phyloP scores from a whole-genome alignment of 768 basidiomycete species.

The Tubosaeta sp. region DNA sequence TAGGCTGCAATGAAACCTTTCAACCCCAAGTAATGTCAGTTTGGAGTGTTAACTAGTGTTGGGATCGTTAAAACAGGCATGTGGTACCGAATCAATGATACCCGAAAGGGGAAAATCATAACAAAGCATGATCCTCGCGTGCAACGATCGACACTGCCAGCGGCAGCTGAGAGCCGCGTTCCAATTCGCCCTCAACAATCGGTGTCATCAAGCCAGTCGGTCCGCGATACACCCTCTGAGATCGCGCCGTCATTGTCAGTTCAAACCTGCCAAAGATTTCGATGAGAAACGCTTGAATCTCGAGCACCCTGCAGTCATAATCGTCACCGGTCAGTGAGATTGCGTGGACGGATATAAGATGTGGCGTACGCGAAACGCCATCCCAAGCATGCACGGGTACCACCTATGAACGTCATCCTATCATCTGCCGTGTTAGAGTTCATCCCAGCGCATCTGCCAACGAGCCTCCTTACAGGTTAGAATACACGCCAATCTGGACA shows the following conservation, averaged over 20 bases:
- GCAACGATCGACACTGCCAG: constrained; percentile 23
- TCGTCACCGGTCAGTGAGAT: too few relatives aligned
- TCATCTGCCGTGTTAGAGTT: neutral
- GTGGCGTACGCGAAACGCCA: constrained; percentile 31
- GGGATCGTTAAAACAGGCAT: too few relatives aligned
- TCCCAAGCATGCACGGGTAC: constrained; percentile 24
- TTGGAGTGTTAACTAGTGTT: too few relatives aligned
- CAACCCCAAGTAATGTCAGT: too few relatives aligned
- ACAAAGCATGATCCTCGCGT: neutral
- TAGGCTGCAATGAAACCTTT: too few relatives aligned
- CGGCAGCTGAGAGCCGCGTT: constrained; percentile 32
- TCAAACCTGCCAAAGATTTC: constrained; percentile 53
- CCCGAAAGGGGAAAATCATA: too few relatives aligned
- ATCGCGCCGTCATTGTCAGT: constrained; percentile 35
- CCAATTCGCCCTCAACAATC: constrained; percentile 30
- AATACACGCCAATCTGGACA: constrained; percentile 26
- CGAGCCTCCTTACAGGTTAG: constrained; percentile 19
- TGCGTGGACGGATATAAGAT: neutral
- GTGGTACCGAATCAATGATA: too few relatives aligned
- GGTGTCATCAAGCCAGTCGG: constrained; percentile 32
- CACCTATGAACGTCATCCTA: constrained; percentile 30
- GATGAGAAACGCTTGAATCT: constrained; percentile 55
- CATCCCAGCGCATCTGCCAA: neutral
- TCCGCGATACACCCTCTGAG: constrained; percentile 27
- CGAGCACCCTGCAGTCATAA: constrained; percentile 32